Evolutionary conservation across 208 protist species (phyloP).

Genomic region (Leptomonas seymouri): DNA sequence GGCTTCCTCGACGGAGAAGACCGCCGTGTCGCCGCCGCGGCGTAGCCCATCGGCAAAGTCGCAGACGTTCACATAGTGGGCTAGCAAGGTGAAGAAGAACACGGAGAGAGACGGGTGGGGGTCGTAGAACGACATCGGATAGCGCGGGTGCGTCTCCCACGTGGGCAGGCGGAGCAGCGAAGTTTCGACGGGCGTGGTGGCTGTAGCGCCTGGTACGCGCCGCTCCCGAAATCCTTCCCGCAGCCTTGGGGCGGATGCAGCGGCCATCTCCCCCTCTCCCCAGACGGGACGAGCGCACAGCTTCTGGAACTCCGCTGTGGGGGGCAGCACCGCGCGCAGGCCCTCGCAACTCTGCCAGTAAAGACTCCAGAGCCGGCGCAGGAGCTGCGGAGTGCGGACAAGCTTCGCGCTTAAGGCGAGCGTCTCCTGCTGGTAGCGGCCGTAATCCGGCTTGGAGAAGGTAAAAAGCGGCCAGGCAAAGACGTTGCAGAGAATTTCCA

Average conservation of each 20-base stretch:
- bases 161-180: conserved; percentile 23
- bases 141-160: conserved; percentile 29
- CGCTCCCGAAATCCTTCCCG: background rate
- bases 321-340: conserved; percentile 34
- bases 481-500: conserved; percentile 72
- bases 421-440: conserved; percentile 51
- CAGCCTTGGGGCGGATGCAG: background rate
- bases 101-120: conserved; percentile 71
- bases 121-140: conserved; percentile 60
- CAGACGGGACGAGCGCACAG: conserved; percentile 21
- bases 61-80: conserved; percentile 72
- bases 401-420: conserved; percentile 67
- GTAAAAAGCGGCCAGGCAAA: conserved; percentile 81
- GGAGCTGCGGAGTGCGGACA: conserved; percentile 48
- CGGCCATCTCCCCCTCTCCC: conserved; percentile 4
- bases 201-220: conserved; percentile 6
- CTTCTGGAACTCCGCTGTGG: conserved; percentile 23
- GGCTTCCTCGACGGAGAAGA: conserved; percentile 47
- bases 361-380: conserved; percentile 68
- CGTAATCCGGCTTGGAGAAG: conserved; percentile 41
- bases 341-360: conserved; percentile 58
- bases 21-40: conserved; percentile 16
- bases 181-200: background rate
- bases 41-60: conserved; percentile 69
- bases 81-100: conserved; percentile 77